Percentiles rank a stretch among this genome's conserved stretches.
phyloP scores from a whole-genome alignment of 345 rosid species.

The Lumnitzera littorea region DNA sequence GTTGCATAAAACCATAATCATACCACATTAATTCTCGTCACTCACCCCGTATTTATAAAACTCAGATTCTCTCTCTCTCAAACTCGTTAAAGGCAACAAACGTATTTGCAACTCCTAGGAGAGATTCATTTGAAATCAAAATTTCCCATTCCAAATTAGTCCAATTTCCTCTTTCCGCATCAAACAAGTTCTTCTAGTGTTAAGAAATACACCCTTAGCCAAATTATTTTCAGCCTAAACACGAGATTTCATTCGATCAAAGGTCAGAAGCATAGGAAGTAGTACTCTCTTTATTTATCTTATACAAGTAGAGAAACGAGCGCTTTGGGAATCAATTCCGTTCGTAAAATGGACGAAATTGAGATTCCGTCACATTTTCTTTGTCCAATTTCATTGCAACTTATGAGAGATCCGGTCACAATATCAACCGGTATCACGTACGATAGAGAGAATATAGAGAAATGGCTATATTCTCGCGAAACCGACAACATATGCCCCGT shows the following conservation, averaged over 20 bases:
- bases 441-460: conserved; percentile 47
- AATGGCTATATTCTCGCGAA: conserved; percentile 39
- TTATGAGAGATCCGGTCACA: conserved; percentile 58
- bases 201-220: neutral
- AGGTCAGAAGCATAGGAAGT: no score
- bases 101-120: conserved; percentile 3
- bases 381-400: conserved; percentile 59
- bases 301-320: no score
- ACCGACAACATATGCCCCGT: conserved; percentile 38
- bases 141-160: no score
- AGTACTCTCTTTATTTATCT: neutral
- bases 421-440: conserved; percentile 56
- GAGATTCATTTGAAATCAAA: neutral
- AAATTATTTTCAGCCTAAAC: neutral
- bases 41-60: neutral
- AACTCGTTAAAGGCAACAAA: neutral
- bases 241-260: no score
- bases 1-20: neutral
- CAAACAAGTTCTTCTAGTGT: no score
- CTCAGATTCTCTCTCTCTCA: neutral
- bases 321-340: neutral
- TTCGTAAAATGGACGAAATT: conserved; percentile 22
- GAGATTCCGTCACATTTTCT: conserved; percentile 45
- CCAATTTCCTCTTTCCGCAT: no score
- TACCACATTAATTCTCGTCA: neutral